phyloP scores from a whole-genome alignment of 352 stramenopile species.

The Globisporangium okanoganense region DNA sequence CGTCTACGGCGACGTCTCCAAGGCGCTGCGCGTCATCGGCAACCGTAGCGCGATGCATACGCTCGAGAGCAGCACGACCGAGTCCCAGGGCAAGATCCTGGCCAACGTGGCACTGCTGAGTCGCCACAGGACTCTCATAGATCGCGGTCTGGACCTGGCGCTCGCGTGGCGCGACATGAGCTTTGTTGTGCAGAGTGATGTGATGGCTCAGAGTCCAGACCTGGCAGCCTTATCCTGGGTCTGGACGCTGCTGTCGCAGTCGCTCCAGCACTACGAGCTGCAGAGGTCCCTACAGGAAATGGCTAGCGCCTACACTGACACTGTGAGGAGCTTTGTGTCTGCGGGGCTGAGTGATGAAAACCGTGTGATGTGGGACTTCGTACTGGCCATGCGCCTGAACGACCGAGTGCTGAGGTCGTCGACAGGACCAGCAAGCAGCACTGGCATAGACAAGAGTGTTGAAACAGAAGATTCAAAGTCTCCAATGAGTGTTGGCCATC shows the following conservation, averaged over 20 bases:
- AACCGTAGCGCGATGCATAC: conserved; percentile 50
- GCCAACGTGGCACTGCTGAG: conserved; percentile 20
- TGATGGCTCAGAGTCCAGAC: background rate
- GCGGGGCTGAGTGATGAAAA: conserved; percentile 31
- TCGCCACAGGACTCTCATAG: conserved; percentile 23
- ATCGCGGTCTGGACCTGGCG: conserved; percentile 31
- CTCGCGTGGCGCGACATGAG: conserved; percentile 31
- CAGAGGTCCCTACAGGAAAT: conserved; percentile 20
- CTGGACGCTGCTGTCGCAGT: conserved; percentile 29
- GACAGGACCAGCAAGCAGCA: too few relatives aligned
- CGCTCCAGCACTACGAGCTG: conserved; percentile 7
- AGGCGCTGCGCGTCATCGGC: conserved; percentile 52
- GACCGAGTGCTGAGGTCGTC: conserved; percentile 3
- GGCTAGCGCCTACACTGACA: conserved; percentile 13
- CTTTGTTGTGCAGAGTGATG: background rate
- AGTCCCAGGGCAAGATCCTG: conserved; percentile 35
- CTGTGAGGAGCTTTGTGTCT: conserved; percentile 14
- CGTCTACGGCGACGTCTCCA: conserved; percentile 45
- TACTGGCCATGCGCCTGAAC: conserved; percentile 34
- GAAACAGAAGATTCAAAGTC: background rate
- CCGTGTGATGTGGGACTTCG: conserved; percentile 31
- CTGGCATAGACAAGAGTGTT: background rate
- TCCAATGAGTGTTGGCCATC: background rate
- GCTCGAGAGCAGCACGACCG: conserved; percentile 37
- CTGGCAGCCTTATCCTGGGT: conserved; percentile 25